Conservation (phyloP, 1,139 yeast genomes). For the Lodderomyces metapsilosis region DNA sequence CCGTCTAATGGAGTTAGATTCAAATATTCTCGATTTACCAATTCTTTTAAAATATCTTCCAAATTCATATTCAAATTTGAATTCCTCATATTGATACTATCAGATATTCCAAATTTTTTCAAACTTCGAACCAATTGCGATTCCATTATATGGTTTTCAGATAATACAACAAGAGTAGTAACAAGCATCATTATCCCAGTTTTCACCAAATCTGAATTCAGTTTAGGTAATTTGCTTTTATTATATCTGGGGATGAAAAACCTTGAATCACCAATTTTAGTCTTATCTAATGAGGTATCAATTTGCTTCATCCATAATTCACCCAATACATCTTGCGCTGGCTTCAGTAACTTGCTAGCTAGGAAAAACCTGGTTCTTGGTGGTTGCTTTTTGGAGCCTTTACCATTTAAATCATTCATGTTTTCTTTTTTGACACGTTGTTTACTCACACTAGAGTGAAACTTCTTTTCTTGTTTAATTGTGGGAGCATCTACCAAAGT, state of each 20-base stretch:
- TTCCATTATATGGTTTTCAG: constrained; percentile 36
- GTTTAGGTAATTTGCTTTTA: constrained; percentile 16
- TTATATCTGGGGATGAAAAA: constrained; percentile 19
- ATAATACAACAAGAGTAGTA: constrained; percentile 28
- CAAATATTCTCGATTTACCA: constrained; percentile 35
- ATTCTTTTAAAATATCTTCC: constrained; percentile 27
- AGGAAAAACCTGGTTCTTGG: constrained; percentile 17
- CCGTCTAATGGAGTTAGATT: constrained; percentile 15
- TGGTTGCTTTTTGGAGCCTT: background rate
- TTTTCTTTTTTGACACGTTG: background rate
- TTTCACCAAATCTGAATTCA: constrained; percentile 30
- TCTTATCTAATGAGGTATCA: constrained; percentile 3
- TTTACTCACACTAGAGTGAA: background rate
- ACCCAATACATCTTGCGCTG: constrained; percentile 22
- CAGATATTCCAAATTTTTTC: constrained; percentile 30
- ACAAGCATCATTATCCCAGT: constrained; percentile 29
- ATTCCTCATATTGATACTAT: constrained; percentile 20
- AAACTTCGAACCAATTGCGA: constrained; percentile 22
- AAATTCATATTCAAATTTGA: constrained; percentile 24
- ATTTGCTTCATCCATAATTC: constrained; percentile 20
- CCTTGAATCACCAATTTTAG: constrained; percentile 12
- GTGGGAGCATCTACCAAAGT: constrained; percentile 22
- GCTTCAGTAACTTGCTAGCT: constrained; percentile 20
- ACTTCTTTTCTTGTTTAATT: constrained; percentile 8
- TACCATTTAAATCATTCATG: background rate